A percentile compares a stretch with the other conserved stretches of the same genome.
phyloP scores from a whole-genome alignment of 495 filamentous ascomycete species.

The Platismatia glauca region DNA sequence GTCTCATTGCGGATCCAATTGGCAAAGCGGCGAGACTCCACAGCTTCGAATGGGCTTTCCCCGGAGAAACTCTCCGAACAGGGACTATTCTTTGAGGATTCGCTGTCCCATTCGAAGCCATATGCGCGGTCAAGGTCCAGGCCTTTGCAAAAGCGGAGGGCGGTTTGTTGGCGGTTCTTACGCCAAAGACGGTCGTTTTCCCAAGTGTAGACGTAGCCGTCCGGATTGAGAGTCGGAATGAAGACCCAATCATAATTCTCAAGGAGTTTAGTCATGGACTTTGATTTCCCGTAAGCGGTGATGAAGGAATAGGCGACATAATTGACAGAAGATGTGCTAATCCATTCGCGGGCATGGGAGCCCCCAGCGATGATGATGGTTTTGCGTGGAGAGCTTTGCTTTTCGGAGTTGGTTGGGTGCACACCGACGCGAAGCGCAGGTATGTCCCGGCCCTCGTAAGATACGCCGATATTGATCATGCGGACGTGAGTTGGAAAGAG shows the following conservation, averaged over 20 bases:
- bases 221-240: conserved; percentile 82
- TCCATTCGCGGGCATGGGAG: conserved; percentile 90
- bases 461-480: conserved; percentile 65
- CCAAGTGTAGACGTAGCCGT: conserved; percentile 93
- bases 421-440: conserved; percentile 71
- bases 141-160: conserved; percentile 72
- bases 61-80: conserved; percentile 91
- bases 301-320: conserved; percentile 88
- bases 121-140: conserved; percentile 84
- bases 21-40: conserved; percentile 67
- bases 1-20: conserved; percentile 84
- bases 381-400: conserved; percentile 45
- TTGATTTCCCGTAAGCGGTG: conserved; percentile 61
- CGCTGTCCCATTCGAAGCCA: conserved; percentile 73
- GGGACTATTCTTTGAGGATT: conserved; percentile 60
- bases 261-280: conserved; percentile 63
- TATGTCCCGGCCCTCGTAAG: conserved; percentile 81
- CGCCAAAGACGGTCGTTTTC: conserved; percentile 87
- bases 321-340: conserved; percentile 83
- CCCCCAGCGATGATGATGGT: conserved; percentile 80
- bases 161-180: conserved; percentile 84
- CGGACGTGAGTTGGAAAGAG: conserved; percentile 76
- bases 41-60: conserved; percentile 69
- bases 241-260: conserved; percentile 80
- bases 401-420: conserved; percentile 35